Evolutionary conservation across 805 yeast species (phyloP), one percentile per base, ranked within the genome.

Genomic region (Saccharomycopsis fodiens): DNA sequence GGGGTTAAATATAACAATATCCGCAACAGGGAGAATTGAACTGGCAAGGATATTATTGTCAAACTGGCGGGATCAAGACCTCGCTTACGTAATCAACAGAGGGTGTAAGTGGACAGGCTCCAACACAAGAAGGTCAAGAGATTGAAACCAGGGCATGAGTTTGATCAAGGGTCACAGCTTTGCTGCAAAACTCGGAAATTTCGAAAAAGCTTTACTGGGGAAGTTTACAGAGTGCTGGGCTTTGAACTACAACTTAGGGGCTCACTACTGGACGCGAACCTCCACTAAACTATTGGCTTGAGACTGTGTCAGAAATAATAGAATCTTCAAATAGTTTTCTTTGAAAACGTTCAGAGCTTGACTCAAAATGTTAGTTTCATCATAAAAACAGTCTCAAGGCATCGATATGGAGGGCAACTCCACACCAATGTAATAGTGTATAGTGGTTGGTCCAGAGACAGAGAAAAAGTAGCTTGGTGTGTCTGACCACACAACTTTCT

Each of bases 361-460:
- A 50, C 53, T 50, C 53, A 44, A 50, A 47, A 46, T 44, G 44
- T 44, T 49, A 50, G 12, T 50, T 41, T 50, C 53, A 50, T 50
- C 53, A 50, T 49, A 40, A 8, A 49, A 46, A 40, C 15, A 42
- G 22, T 31, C 29, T 32, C 36, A 32, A 32, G 36, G 20, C 29
- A 25, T 25, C 29, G 29, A 25, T 25, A 25, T 25, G 29, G 10
- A 25, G 29, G 10, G 29, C 10, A 7, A 25, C 29, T 25, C 10
- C 29, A 25, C 29, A 25, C 29, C 29, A 25, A 25, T 25, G 29
- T 6, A 25, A 25, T 25, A 25, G 29, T 25, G 29, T 25, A 25
- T 25, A 25, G 15, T 10, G 20, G 15, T 10, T 10, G 22, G 22
- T 13, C 40, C 16, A 36, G 27, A 19, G 27, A 17, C 22, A n/a